Base-by-base conservation (phyloP, 2,329 filamentous ascomycete genomes). In the Fusarium heterosporum region DNA sequence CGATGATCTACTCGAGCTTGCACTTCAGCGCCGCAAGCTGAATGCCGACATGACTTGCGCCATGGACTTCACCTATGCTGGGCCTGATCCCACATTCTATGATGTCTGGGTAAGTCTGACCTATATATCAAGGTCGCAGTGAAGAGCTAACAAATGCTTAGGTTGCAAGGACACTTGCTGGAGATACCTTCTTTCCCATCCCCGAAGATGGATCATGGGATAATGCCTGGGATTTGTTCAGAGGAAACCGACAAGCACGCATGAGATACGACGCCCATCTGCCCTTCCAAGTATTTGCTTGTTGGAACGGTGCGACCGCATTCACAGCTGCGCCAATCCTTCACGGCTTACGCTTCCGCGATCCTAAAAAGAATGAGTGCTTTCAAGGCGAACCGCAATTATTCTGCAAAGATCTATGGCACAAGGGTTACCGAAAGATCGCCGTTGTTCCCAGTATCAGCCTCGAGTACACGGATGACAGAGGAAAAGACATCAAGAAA, bases 211-310 rank as follows among this genome's bases (percentile, higher is more conserved):
- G 82, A 3, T 82, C 73, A 59, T 87, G 84, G 84, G 66, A 82
- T 28, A 75, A 71, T n/a, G 79, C 82, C 0, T 80, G 80, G 78
- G 78, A 85, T 55, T 72, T 87, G 3, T 87, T 89, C 68, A 84
- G 81, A 79, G 84, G 84, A 68, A 78, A 85, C 39, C 69, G 72
- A 1, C 70, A 72, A 2, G 73, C 81, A 4, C 74, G 68, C 13
- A 51, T 63, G 8, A 74, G 80, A n/a, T 81, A 80, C 60, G 45
- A 64, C 1, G 67, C 66, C 1, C 73, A 77, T 29, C 74, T 76
- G 19, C 85, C 86, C 1, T 84, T 88, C 64, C 87, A 88, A 73
- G 86, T 88, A 0, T 88, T 86, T 54, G 74, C 85, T 1, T 89
- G 87, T 74, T 88, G 87, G 86, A 88, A 88, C 65, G 87, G 87